Conservation (phyloP, 2,329 filamentous ascomycete species). For the Pyrenochaeta sp. region DNA sequence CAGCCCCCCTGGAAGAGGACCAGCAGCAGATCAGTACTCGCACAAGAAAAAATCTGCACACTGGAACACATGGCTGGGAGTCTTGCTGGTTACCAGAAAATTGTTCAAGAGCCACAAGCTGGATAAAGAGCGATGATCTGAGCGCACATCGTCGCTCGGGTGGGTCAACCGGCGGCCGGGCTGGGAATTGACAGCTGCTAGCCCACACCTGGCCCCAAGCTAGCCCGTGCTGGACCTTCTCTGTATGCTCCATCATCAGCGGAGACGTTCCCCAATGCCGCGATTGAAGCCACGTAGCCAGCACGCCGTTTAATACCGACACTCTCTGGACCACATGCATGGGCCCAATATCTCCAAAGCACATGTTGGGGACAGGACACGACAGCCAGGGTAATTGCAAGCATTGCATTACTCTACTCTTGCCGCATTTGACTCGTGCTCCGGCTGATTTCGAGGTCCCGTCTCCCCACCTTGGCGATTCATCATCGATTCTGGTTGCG, state of each 20-base stretch:
- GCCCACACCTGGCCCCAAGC: background rate
- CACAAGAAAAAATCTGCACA: too few relatives aligned
- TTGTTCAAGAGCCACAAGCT: too few relatives aligned
- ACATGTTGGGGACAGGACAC: too few relatives aligned
- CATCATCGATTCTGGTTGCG: conserved; percentile 13
- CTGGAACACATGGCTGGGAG: too few relatives aligned
- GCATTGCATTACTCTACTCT: background rate
- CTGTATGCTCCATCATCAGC: background rate
- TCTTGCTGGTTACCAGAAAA: too few relatives aligned
- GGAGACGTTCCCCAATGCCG: background rate
- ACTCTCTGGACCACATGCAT: conserved; percentile 9
- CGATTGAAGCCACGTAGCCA: conserved; percentile 19
- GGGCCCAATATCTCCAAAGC: conserved; percentile 7
- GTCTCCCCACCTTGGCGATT: conserved; percentile 23
- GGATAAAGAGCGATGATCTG: too few relatives aligned
- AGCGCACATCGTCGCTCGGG: too few relatives aligned
- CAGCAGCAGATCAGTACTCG: too few relatives aligned
- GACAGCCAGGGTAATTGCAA: background rate
- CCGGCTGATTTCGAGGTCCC: conserved; percentile 11
- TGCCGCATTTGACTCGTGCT: conserved; percentile 9
- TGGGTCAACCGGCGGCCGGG: too few relatives aligned
- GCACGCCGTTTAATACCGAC: background rate
- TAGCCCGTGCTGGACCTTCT: background rate
- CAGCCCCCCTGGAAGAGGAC: too few relatives aligned
- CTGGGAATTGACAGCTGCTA: background rate